These are phyloP conservation scores for Gamsiella multidivaricata DNA, from an alignment of 192 early-diverging fungal genomes.

Conservation along the genomic window DNA sequence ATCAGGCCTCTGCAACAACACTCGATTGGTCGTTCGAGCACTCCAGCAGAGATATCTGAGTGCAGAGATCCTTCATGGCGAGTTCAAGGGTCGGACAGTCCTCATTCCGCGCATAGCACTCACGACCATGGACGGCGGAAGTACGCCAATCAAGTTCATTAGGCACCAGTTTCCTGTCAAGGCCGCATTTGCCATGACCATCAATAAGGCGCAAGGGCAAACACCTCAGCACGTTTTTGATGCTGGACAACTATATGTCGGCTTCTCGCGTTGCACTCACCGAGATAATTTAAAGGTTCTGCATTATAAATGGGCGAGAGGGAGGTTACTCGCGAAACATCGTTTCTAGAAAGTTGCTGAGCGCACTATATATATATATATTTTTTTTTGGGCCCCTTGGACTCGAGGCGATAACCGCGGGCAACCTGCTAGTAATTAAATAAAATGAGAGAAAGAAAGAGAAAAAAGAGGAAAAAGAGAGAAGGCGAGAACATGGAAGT, in stretches of 20 bases:
- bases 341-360: too few relatives aligned
- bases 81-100: conserved; percentile 2
- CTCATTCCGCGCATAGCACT: conserved; percentile 32
- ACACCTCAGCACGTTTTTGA: neutral
- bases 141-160: too few relatives aligned
- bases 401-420: too few relatives aligned
- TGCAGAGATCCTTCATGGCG: conserved; percentile 12
- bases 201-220: neutral
- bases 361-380: too few relatives aligned
- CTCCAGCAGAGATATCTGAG: conserved; percentile 10
- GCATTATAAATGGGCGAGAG: too few relatives aligned
- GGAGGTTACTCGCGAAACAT: too few relatives aligned
- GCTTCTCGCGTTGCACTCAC: neutral
- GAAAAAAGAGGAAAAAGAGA: too few relatives aligned
- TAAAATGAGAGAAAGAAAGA: too few relatives aligned
- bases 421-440: too few relatives aligned
- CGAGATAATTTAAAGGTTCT: neutral
- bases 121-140: neutral
- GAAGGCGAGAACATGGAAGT: too few relatives aligned
- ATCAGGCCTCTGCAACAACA: conserved; percentile 37
- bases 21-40: conserved; percentile 11
- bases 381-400: too few relatives aligned
- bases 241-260: neutral
- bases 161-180: neutral
- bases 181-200: neutral